A percentile compares a stretch with the other conserved stretches of the same genome.
Evolutionary conservation across 495 filamentous ascomycete genomes (phyloP).

Genomic region (Friedmanniomyces simplex): DNA sequence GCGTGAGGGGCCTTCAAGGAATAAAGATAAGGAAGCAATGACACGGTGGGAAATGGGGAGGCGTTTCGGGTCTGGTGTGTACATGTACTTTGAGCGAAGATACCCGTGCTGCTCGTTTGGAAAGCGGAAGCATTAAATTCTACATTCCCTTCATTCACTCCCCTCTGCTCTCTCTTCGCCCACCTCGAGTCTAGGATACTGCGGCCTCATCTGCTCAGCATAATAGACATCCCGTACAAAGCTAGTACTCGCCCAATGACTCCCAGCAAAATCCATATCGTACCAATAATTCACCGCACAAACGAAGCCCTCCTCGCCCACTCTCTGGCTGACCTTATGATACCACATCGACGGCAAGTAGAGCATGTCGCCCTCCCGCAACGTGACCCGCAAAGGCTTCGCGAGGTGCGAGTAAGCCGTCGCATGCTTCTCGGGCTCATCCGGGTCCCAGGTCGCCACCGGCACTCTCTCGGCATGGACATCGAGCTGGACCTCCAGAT

Average conservation of each 20-base stretch:
- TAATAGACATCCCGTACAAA: conserved; percentile 14
- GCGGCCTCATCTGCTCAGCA: neutral
- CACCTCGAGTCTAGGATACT: conserved; percentile 5
- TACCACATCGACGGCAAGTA: conserved; percentile 64
- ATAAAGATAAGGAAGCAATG: conserved; percentile 22
- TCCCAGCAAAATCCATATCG: conserved; percentile 29
- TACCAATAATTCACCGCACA: conserved; percentile 75
- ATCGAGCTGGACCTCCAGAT: conserved; percentile 28
- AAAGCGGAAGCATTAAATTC: neutral
- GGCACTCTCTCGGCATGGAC: conserved; percentile 39
- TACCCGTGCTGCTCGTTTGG: neutral
- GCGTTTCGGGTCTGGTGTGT: too few species aligned
- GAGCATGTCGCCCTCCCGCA: conserved; percentile 66
- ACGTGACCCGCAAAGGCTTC: conserved; percentile 46
- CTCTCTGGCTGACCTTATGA: conserved; percentile 62
- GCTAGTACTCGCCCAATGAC: conserved; percentile 18
- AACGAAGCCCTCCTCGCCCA: conserved; percentile 52
- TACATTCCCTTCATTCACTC: too few species aligned
- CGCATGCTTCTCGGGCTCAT: conserved; percentile 36
- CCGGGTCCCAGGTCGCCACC: conserved; percentile 63
- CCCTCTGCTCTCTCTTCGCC: neutral
- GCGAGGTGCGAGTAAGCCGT: conserved; percentile 47
- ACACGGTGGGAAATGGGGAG: too few species aligned
- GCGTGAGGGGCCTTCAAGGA: conserved; percentile 53
- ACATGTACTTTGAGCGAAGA: neutral